These are phyloP conservation scores for Aspergillus kassunensis DNA, from an alignment of 495 filamentous ascomycete genomes.

Conservation along the genomic window DNA sequence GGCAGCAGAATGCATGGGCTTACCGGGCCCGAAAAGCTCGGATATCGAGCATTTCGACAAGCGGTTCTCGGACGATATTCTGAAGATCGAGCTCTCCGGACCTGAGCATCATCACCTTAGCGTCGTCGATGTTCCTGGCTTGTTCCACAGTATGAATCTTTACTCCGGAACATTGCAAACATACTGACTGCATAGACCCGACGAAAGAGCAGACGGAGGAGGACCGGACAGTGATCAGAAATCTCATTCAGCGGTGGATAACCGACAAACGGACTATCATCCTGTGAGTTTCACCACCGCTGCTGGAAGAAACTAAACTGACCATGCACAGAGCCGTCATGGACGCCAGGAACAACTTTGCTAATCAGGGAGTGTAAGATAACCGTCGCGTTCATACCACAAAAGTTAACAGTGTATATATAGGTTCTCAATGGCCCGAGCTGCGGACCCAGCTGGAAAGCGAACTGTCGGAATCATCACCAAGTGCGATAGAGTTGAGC, in stretches of 20 bases:
- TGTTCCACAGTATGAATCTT: constrained; percentile 26
- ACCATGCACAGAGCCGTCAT: constrained; percentile 21
- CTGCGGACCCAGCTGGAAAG: constrained; percentile 39
- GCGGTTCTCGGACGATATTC: constrained; percentile 43
- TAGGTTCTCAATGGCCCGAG: constrained; percentile 36
- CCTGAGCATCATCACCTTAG: constrained; percentile 45
- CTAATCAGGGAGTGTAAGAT: constrained; percentile 26
- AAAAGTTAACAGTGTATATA: not conserved
- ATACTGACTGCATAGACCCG: constrained; percentile 8
- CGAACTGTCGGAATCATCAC: constrained; percentile 50
- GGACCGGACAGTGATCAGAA: constrained; percentile 30
- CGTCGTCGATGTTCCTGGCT: constrained; percentile 52
- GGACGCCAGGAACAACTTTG: constrained; percentile 23
- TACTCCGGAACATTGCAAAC: too few relatives aligned
- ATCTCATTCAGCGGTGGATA: constrained; percentile 44
- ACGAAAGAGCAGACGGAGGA: constrained; percentile 32
- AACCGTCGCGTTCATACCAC: not conserved
- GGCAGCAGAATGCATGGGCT: constrained; percentile 27
- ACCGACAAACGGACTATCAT: constrained; percentile 39
- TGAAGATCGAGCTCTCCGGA: constrained; percentile 49
- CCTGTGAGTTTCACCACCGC: constrained; percentile 23
- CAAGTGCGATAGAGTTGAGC: constrained; percentile 31
- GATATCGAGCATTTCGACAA: constrained; percentile 16
- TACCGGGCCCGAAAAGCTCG: constrained; percentile 15
- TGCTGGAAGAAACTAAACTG: not conserved